Conservation (phyloP, 2,329 filamentous ascomycete genomes). For the Sporothrix protearum region DNA sequence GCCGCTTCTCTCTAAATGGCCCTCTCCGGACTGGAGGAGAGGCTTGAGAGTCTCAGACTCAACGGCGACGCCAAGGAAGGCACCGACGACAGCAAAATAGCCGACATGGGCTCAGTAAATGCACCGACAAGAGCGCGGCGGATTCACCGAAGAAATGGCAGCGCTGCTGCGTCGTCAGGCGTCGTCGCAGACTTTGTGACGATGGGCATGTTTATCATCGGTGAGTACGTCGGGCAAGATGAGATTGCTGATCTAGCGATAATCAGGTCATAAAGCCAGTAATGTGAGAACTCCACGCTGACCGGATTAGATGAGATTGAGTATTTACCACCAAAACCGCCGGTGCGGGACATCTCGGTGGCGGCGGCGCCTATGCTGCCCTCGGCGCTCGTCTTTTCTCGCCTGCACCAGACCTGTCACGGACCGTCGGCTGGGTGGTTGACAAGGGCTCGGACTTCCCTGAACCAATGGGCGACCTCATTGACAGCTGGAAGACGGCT, state of each 20-base stretch:
- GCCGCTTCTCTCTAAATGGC: background rate
- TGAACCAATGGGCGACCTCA: constrained; percentile 54
- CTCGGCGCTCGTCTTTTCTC: constrained; percentile 87
- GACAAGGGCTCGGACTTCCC: constrained; percentile 90
- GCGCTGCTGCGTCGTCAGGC: background rate
- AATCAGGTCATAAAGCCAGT: background rate
- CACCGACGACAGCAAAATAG: background rate
- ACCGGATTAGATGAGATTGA: constrained; percentile 76
- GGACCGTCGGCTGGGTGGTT: constrained; percentile 80
- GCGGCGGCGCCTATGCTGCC: constrained; percentile 81
- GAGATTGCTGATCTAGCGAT: background rate
- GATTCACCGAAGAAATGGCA: background rate
- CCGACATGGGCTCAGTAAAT: constrained; percentile 3
- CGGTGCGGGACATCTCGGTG: constrained; percentile 77
- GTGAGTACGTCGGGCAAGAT: constrained; percentile 41
- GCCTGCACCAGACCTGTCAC: constrained; percentile 61
- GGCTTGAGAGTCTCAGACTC: background rate
- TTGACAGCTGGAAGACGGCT: constrained; percentile 73
- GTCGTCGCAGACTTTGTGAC: constrained; percentile 60
- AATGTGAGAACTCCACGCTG: background rate
- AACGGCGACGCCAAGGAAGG: background rate
- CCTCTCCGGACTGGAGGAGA: background rate
- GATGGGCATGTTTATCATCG: constrained; percentile 71
- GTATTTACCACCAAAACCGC: constrained; percentile 65
- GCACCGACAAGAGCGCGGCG: background rate